These are phyloP conservation scores for Aspergillus latus DNA, from an alignment of 2,329 filamentous ascomycete species.

Conservation along the genomic window DNA sequence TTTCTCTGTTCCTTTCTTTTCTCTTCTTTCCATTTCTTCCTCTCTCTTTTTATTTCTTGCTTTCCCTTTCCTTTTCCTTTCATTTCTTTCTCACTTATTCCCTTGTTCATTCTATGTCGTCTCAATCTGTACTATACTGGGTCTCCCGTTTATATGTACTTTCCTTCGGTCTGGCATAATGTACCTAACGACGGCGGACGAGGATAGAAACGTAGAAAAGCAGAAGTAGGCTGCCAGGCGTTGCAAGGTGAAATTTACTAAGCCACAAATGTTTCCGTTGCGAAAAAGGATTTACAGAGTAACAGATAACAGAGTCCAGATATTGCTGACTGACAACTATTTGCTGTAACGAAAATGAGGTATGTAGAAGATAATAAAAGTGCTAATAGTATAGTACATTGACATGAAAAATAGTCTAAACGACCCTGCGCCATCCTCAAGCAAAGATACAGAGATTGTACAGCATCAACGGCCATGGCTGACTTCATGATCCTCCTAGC, in stretches of 20 bases:
- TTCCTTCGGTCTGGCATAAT: background rate
- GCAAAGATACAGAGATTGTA: constrained; percentile 18
- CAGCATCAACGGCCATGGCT: background rate
- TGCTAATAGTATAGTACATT: constrained; percentile 29
- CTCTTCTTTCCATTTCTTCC: no score
- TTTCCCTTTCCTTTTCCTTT: background rate
- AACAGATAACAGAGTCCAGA: background rate
- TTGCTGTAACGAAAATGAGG: constrained; percentile 6
- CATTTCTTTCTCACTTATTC: background rate
- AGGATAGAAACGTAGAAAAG: constrained; percentile 42
- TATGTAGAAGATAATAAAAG: constrained; percentile 2
- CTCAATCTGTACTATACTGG: constrained; percentile 14
- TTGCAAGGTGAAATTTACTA: constrained; percentile 2
- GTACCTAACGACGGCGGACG: background rate
- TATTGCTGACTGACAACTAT: background rate
- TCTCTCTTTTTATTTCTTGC: no score
- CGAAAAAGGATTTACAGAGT: background rate
- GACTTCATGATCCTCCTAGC: constrained; percentile 9
- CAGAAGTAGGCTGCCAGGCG: background rate
- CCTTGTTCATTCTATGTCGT: background rate
- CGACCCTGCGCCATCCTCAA: constrained; percentile 35
- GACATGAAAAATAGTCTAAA: constrained; percentile 25
- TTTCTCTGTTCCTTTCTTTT: no score
- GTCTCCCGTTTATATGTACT: constrained; percentile 3
- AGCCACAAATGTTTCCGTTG: background rate